Evolutionary conservation across 352 stramenopile species (phyloP), one percentile per base, ranked within the genome.

Genomic region (Lagenidium sp.): DNA sequence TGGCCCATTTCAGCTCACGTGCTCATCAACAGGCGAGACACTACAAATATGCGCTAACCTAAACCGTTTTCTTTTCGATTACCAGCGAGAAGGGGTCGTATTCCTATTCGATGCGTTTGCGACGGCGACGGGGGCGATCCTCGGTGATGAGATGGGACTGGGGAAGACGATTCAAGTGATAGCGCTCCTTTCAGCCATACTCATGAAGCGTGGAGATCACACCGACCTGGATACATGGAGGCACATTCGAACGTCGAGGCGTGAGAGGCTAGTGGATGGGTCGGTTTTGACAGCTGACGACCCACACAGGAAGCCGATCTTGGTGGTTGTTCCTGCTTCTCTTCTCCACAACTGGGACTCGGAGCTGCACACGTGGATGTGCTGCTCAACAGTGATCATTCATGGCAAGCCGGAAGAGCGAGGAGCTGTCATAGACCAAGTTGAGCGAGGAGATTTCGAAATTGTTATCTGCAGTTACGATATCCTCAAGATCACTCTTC

Each of bases 281-380:
- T 32, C 28, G n/a, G n/a, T n/a, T n/a, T n/a, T n/a, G n/a, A n/a
- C n/a, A n/a, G n/a, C n/a, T 22, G 67, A 71, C 12, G 60, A 45
- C 32, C 71, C 90, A 57, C 61, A 55, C 37, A 37, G 22, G 44
- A 58, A 48, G 8, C 96, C 97, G 30, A 95, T 99, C 58, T 72
- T 99, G 24, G 94, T 99, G 41, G 82, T 99, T 28, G 96, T 99
- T 6, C 97, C 96, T 20, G 98, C 95, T 25, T 97, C 85, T 11
- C 91, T 97, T 49, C 81, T 99, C 13, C 82, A 99, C 36, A 99
- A 99, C 54, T 99, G 97, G 96, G 96, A 99, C 53, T 87, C 88
- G 15, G 97, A 99, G 61, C 82, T 99, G 24, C 98, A 97, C 48
- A 64, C 89, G n/a, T 99, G 81, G 95, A 73, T 90, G 55, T 80